Conservation (phyloP, 495 filamentous ascomycete genomes). For the Aspergillus incahuasiensis region DNA sequence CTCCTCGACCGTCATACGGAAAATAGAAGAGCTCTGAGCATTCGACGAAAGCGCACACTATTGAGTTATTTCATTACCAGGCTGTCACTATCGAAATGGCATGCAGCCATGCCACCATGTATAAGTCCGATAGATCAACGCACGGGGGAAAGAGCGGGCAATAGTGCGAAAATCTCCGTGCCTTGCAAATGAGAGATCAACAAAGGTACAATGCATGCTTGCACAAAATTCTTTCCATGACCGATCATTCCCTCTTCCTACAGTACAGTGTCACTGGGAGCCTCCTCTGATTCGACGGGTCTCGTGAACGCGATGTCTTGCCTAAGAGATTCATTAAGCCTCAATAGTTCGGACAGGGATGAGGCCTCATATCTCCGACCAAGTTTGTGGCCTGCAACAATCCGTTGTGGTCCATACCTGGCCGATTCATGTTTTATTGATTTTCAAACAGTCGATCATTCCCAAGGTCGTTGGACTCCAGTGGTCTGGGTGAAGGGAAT, state of each 20-base stretch:
- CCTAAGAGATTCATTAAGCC: conserved; percentile 1
- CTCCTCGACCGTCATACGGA: neutral
- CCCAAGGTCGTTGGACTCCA: conserved; percentile 1
- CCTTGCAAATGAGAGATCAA: neutral
- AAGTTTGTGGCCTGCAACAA: conserved; percentile 10
- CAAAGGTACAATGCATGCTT: conserved; percentile 10
- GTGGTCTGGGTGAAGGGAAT: neutral
- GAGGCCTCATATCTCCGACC: neutral
- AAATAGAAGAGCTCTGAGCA: neutral
- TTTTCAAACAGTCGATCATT: conserved; percentile 12
- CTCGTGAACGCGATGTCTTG: neutral
- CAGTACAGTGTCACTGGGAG: conserved; percentile 1
- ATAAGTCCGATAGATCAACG: conserved; percentile 12
- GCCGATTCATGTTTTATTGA: conserved; percentile 3
- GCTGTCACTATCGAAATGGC: conserved; percentile 8
- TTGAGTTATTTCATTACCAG: neutral
- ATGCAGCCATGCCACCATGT: conserved; percentile 5
- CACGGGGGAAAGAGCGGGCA: conserved; percentile 15
- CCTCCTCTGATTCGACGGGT: conserved; percentile 10
- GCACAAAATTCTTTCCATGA: conserved; percentile 11
- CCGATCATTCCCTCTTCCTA: conserved; percentile 18
- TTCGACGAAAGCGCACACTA: neutral
- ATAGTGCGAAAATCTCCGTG: conserved; percentile 18
- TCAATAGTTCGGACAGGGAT: neutral
- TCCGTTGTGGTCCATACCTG: conserved; percentile 8